Percentiles rank a stretch among this genome's conserved stretches.
phyloP scores from a whole-genome alignment of 768 basidiomycete genomes.

The Tulasnella sp. region DNA sequence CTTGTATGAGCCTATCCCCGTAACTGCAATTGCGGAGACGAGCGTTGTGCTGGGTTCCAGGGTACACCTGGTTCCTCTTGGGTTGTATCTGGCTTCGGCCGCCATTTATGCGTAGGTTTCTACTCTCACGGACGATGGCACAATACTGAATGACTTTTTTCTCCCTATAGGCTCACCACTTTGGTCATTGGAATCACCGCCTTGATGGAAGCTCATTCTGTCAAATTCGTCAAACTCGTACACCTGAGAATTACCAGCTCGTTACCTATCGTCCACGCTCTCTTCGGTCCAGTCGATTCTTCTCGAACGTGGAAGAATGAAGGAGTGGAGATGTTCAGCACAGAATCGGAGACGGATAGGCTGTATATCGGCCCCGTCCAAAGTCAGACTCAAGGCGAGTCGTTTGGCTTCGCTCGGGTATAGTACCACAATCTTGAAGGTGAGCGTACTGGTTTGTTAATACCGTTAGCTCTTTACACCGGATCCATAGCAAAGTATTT shows the following conservation, averaged over 20 bases:
- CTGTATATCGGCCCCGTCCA: conserved; percentile 5
- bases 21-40: neutral
- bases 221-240: conserved; percentile 9
- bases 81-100: neutral
- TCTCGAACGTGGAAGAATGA: neutral
- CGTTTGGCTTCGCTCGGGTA: neutral
- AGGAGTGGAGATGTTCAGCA: conserved; percentile 12
- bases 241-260: neutral
- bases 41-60: neutral
- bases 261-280: conserved; percentile 13
- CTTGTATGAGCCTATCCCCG: neutral
- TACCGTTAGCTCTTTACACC: no score
- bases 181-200: neutral
- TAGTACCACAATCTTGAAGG: neutral
- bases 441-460: no score
- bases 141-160: neutral
- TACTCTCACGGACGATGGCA: neutral
- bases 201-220: neutral
- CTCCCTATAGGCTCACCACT: neutral
- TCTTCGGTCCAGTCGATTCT: conserved; percentile 1
- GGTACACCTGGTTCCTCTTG: conserved; percentile 3
- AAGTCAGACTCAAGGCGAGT: neutral
- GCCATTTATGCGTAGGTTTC: neutral
- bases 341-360: conserved; percentile 5
- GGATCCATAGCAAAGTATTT: no score